Base-by-base conservation (phyloP, 768 basidiomycete genomes). In the Polyporus arcularius region DNA sequence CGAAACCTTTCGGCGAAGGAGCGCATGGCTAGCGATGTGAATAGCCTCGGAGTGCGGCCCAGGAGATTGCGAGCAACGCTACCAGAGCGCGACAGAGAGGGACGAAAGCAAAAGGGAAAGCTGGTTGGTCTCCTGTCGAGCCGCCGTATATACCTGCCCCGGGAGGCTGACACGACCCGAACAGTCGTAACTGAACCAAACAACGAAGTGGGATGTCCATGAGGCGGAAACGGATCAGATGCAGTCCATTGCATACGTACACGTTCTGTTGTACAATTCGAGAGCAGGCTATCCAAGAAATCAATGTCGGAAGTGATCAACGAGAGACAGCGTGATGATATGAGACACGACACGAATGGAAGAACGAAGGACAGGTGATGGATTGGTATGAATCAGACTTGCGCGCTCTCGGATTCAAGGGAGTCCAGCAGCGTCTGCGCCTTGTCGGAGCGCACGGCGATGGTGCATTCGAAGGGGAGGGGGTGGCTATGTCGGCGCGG, bases 1-100 rank as follows among this genome's bases (percentile, higher is more conserved):
- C 69, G 74, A 58, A 78, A 67, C 60, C 69, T 65, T 57, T 61
- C 58, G 21, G 68, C 51, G 4, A 65, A 58, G 12, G 57, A 14
- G 46, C 16, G 48, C 49, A 62, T 57, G 35, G 9, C 28, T 18
- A 7, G 6, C 14, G 46, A 35, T 12, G 28, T 47, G 35, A 39
- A 18, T n/a, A 31, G 28, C 41, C 8, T 30, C 6, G 26, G 21
- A 38, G 35, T 12, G 18, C 14, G 6, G 16, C 3, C 31, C 21
- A 28, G 42, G 12, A 54, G 32, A 43, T 16, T 16, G 11, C 6
- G 11, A 35, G 6, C 35, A 35, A 35, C 35, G 35, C 35, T 35
- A 35, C 35, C 35, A 35, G 35, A 35, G 35, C 35, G 35, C 35
- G 35, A 35, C 35, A 35, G 11, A 35, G 35, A 6, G 35, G 35